phyloP scores from a whole-genome alignment of 306 rosid genomes.

The Rosa chinensis region DNA sequence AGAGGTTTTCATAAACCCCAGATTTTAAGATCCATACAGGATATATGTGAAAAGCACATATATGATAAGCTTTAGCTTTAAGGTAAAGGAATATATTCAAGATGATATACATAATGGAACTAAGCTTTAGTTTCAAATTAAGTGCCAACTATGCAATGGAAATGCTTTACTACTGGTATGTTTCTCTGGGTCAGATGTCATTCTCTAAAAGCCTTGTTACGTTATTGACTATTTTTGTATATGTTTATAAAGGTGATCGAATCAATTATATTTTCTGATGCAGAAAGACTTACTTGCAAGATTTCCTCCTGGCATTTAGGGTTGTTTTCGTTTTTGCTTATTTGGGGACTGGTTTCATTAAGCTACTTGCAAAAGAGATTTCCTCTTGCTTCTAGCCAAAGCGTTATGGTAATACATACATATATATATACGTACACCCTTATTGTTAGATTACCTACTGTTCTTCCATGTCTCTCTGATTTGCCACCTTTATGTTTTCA shows the following conservation, averaged over 20 bases:
- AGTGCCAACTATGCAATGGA: background rate
- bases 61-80: constrained; percentile 39
- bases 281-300: constrained; percentile 7
- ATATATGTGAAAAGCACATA: constrained; percentile 16
- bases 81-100: constrained; percentile 35
- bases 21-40: constrained; percentile 1
- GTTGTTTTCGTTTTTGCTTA: background rate
- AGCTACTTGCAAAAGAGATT: constrained; percentile 3
- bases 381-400: background rate
- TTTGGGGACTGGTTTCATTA: constrained; percentile 1
- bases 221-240: background rate
- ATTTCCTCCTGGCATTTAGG: background rate
- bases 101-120: background rate
- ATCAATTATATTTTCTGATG: background rate
- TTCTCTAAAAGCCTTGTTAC: constrained; percentile 10
- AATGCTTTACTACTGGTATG: constrained; percentile 22
- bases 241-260: background rate
- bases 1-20: constrained; percentile 19
- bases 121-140: background rate
- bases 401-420: background rate
- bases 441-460: background rate
- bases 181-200: constrained; percentile 34
- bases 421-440: background rate
- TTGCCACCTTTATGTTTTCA: background rate
- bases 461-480: background rate